phyloP scores from a whole-genome alignment of 208 protist genomes.

The Leishmania major region DNA sequence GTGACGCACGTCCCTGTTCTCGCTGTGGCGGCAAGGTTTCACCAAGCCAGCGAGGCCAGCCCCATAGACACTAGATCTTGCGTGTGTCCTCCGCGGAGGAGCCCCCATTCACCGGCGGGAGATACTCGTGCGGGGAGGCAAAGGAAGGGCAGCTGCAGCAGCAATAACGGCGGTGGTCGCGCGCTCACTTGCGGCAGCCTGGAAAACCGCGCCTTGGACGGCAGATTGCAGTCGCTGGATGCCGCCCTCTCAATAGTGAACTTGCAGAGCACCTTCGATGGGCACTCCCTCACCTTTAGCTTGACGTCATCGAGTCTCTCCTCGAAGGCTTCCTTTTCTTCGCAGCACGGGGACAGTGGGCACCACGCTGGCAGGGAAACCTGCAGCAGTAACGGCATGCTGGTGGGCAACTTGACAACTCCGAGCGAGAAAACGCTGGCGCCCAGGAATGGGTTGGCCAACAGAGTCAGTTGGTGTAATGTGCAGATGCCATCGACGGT shows the following conservation, averaged over 20 bases:
- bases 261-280: conserved; percentile 36
- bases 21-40: not conserved
- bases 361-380: not conserved
- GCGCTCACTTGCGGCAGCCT: not conserved
- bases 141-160: not conserved
- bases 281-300: conserved; percentile 19
- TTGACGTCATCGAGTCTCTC: conserved; percentile 20
- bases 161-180: not conserved
- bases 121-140: not conserved
- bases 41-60: conserved; percentile 9
- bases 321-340: not conserved
- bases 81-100: not conserved
- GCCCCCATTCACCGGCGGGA: not conserved
- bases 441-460: not conserved
- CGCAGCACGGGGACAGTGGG: not conserved
- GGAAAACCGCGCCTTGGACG: not conserved
- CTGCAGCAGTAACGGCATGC: not conserved
- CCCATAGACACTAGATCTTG: not conserved
- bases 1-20: conserved; percentile 15
- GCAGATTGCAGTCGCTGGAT: conserved; percentile 38
- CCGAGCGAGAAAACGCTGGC: not conserved
- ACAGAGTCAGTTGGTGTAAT: conserved; percentile 9
- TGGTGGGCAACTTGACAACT: not conserved
- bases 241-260: conserved; percentile 70
- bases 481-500: conserved; percentile 2